A percentile compares a stretch with the other conserved stretches of the same genome.
These are phyloP conservation scores for Irpex rosettiformis DNA, from an alignment of 1,284 basidiomycete species.

Conservation along the genomic window DNA sequence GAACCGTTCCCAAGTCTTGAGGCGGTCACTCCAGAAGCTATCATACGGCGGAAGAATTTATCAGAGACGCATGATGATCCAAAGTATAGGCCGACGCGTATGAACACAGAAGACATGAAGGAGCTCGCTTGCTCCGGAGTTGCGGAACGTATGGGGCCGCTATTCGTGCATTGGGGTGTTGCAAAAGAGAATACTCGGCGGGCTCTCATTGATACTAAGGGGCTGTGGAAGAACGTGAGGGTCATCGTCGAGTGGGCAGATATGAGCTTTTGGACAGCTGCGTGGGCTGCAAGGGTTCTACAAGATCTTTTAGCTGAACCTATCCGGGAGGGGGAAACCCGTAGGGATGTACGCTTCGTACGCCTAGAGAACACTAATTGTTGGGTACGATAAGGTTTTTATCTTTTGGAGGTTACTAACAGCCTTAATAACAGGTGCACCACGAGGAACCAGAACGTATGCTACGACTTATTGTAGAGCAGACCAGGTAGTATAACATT, in stretches of 20 bases:
- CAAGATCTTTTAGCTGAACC: not conserved
- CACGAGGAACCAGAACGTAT: not conserved
- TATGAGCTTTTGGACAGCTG: slow-evolving; percentile 10
- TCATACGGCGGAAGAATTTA: not conserved
- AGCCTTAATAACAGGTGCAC: not conserved
- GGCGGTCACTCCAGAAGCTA: not conserved
- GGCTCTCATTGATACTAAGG: slow-evolving; percentile 10
- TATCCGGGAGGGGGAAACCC: not conserved
- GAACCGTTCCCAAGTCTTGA: not conserved
- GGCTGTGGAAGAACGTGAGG: slow-evolving; percentile 10
- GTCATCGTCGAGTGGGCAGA: slow-evolving; percentile 14
- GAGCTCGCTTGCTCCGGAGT: not conserved
- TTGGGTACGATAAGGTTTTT: not conserved
- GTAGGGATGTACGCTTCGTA: not conserved
- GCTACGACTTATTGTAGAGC: not conserved
- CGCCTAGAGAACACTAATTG: not conserved
- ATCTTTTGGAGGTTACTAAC: not conserved
- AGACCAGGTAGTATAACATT: not conserved
- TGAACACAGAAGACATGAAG: not conserved
- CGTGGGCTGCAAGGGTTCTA: slow-evolving; percentile 13
- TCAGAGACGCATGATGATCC: not conserved
- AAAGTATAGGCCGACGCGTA: not conserved
- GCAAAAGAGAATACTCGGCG: slow-evolving; percentile 4
- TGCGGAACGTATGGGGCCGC: not conserved
- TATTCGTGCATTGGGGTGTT: slow-evolving; percentile 1